Conservation (phyloP, 202 grass and related monocot species). For the Carex arenaria region DNA sequence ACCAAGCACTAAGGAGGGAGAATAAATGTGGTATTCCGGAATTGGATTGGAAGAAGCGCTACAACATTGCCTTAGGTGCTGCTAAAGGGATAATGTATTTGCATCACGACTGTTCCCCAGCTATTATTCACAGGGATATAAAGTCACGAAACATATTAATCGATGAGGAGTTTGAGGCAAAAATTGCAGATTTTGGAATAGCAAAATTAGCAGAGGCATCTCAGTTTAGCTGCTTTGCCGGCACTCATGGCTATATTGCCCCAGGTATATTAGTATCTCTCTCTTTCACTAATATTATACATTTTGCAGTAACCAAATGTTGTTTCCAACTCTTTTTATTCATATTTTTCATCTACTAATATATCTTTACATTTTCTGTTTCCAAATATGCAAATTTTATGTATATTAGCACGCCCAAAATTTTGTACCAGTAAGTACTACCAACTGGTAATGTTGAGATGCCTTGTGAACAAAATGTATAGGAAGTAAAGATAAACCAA, state of each 20-base stretch:
- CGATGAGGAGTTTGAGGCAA: constrained; percentile 69
- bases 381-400: background rate
- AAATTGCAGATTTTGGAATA: constrained; percentile 96
- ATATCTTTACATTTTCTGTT: background rate
- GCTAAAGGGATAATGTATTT: constrained; percentile 94
- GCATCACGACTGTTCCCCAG: constrained; percentile 82
- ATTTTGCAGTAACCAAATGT: background rate
- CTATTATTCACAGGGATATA: constrained; percentile 90
- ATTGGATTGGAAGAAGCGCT: constrained; percentile 66
- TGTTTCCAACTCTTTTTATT: background rate
- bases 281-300: background rate
- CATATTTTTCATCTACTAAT: background rate
- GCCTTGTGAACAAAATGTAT: background rate
- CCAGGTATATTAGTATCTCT: constrained; percentile 47
- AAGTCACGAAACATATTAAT: constrained; percentile 86
- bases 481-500: background rate
- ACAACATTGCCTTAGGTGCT: constrained; percentile 53
- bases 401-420: background rate
- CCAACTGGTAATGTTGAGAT: background rate
- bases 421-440: background rate
- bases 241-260: constrained; percentile 86
- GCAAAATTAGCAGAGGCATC: constrained; percentile 41
- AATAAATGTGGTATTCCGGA: constrained; percentile 35
- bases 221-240: constrained; percentile 59
- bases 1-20: constrained; percentile 63